A percentile compares a stretch with the other conserved stretches of the same genome.
Evolutionary conservation across 2,329 filamentous ascomycete species (phyloP).

Genomic region (Cordyceps tenuipes): DNA sequence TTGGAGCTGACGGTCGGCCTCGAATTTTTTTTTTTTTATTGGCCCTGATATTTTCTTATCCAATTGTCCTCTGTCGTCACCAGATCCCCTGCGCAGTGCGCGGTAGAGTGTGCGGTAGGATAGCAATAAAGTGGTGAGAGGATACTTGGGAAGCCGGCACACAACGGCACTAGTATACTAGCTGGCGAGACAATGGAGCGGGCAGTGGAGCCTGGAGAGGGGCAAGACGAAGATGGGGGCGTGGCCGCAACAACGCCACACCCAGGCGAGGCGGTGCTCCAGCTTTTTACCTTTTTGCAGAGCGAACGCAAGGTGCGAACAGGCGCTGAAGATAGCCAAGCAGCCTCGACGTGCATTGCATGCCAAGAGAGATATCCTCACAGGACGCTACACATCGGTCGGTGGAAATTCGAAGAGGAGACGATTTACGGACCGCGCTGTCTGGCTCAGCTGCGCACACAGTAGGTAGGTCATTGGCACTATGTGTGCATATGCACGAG

Average conservation of each 20-base stretch:
- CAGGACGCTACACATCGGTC: background rate
- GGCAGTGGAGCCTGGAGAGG: background rate
- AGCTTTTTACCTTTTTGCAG: background rate
- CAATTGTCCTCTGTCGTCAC: background rate
- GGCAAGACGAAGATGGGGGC: background rate
- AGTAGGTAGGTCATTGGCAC: too few species aligned
- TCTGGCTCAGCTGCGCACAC: background rate
- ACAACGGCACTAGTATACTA: constrained; percentile 7
- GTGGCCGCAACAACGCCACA: constrained; percentile 2
- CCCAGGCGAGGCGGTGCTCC: background rate
- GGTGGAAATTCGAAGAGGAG: too few species aligned
- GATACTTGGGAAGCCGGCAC: background rate
- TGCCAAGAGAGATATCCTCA: background rate
- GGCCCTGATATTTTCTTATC: background rate
- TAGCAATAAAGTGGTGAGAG: background rate
- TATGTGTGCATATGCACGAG: background rate
- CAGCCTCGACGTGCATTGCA: background rate
- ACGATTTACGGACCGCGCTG: background rate
- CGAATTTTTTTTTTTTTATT: constrained; percentile 1
- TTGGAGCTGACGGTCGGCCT: background rate
- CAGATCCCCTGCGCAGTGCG: background rate
- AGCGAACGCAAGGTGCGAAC: background rate
- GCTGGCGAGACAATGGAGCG: constrained; percentile 1
- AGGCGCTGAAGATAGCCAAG: background rate
- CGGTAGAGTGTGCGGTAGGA: background rate